A percentile compares a stretch with the other conserved stretches of the same genome.
Evolutionary conservation across 805 yeast species (phyloP).

Genomic region (Myxozyma sirexii): DNA sequence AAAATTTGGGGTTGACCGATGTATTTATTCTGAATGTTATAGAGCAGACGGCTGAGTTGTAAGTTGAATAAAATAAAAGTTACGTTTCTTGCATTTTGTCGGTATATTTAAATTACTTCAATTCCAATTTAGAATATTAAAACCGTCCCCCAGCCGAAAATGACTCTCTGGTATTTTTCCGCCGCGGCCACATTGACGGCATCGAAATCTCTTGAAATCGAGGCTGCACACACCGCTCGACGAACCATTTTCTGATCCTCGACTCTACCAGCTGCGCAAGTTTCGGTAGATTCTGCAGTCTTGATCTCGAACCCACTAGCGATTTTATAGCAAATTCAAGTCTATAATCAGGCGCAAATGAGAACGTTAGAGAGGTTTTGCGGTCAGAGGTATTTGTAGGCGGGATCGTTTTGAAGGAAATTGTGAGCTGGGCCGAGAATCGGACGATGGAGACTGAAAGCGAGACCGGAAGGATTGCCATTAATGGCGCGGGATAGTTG

Average conservation of each 20-base stretch:
- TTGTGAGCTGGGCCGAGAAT: constrained; percentile 86
- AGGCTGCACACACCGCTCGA: constrained; percentile 92
- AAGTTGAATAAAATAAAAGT: background rate
- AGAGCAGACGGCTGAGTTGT: constrained; percentile 27
- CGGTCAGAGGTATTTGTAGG: constrained; percentile 22
- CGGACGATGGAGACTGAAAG: constrained; percentile 85
- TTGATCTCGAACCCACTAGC: constrained; percentile 87
- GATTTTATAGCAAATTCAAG: constrained; percentile 88
- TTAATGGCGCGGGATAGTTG: constrained; percentile 78
- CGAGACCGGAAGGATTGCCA: constrained; percentile 85
- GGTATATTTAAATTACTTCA: too few relatives aligned
- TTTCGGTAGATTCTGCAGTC: constrained; percentile 90
- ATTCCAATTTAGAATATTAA: too few relatives aligned
- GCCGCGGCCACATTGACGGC: constrained; percentile 76
- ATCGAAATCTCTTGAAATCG: constrained; percentile 80
- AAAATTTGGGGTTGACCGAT: constrained; percentile 30
- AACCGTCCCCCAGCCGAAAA: constrained; percentile 17
- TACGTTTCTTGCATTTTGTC: too few relatives aligned
- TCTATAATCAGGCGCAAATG: constrained; percentile 88
- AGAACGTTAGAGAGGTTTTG: constrained; percentile 74
- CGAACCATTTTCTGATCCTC: constrained; percentile 82
- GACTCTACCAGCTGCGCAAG: constrained; percentile 81
- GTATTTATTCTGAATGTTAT: constrained; percentile 19
- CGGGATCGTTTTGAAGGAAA: constrained; percentile 52
- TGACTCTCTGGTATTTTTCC: constrained; percentile 37